A percentile compares a stretch with the other conserved stretches of the same genome.
phyloP scores from a whole-genome alignment of 148 eudicot genomes.

The Dysphania ambrosioides region DNA sequence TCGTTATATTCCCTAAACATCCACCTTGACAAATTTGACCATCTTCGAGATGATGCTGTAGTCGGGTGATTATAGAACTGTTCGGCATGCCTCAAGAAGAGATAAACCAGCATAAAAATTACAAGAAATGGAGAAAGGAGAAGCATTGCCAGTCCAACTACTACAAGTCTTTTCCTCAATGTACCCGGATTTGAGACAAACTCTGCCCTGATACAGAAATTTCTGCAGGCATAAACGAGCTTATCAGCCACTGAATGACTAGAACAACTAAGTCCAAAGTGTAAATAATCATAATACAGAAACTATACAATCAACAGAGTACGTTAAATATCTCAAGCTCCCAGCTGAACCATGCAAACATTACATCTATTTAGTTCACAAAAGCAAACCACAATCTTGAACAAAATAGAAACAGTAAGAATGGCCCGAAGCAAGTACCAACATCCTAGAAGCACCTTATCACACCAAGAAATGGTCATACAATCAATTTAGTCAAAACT shows the following conservation, averaged over 20 bases:
- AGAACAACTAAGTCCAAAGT: background rate
- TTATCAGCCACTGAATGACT: conserved; percentile 20
- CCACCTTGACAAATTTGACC: conserved; percentile 96
- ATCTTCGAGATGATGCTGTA: conserved; percentile 89
- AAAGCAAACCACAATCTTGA: background rate
- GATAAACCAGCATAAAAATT: conserved; percentile 95
- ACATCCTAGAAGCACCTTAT: background rate
- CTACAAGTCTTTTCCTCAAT: conserved; percentile 77
- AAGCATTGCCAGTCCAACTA: conserved; percentile 80
- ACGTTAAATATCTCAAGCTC: background rate
- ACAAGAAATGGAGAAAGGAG: conserved; percentile 88
- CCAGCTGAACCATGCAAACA: background rate
- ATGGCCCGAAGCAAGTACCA: background rate
- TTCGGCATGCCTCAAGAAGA: conserved; percentile 94
- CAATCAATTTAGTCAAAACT: background rate
- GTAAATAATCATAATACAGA: background rate
- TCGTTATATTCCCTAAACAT: conserved; percentile 89
- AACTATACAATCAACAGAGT: background rate
- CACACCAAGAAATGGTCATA: background rate
- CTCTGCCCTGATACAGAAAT: conserved; percentile 68
- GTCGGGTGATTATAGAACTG: conserved; percentile 96
- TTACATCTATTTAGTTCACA: background rate
- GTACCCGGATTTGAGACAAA: conserved; percentile 68
- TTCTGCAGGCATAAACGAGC: conserved; percentile 52
- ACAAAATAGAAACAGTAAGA: background rate